Conservation (phyloP, 768 basidiomycete species). For the Tubosaeta sp. region DNA sequence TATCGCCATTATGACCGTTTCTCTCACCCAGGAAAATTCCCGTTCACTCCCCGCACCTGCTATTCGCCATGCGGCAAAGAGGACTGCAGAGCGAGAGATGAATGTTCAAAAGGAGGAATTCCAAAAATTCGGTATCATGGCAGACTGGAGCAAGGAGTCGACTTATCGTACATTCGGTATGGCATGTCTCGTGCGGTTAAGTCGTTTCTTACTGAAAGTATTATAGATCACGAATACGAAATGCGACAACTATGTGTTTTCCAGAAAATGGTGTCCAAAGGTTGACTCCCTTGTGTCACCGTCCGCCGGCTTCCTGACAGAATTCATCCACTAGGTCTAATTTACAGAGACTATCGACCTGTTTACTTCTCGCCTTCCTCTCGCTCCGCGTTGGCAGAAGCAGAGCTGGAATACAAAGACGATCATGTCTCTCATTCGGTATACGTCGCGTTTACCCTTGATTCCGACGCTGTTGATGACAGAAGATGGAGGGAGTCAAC, state of each 20-base stretch:
- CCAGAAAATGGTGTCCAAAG: conserved; percentile 82
- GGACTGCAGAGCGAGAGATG: conserved; percentile 72
- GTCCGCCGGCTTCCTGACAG: background rate
- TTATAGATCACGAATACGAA: conserved; percentile 78
- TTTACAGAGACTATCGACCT: conserved; percentile 83
- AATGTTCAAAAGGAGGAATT: conserved; percentile 77
- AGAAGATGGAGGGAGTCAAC: conserved; percentile 16
- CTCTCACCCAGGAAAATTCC: conserved; percentile 47
- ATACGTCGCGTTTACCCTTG: conserved; percentile 77
- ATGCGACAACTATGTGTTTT: conserved; percentile 85
- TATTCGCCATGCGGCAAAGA: conserved; percentile 68
- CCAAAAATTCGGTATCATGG: conserved; percentile 82
- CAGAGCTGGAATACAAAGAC: conserved; percentile 88
- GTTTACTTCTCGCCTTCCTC: conserved; percentile 96
- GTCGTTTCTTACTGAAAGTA: background rate
- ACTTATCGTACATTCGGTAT: conserved; percentile 87
- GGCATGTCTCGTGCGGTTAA: conserved; percentile 1
- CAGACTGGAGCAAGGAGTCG: conserved; percentile 69
- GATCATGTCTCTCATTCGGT: conserved; percentile 85
- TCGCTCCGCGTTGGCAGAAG: conserved; percentile 89
- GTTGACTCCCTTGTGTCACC: conserved; percentile 31
- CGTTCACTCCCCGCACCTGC: conserved; percentile 48
- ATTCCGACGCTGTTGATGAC: conserved; percentile 22
- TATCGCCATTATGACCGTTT: background rate
- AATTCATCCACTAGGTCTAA: conserved; percentile 49